phyloP scores from a whole-genome alignment of 352 stramenopile species.

The Pythium monospermum region DNA sequence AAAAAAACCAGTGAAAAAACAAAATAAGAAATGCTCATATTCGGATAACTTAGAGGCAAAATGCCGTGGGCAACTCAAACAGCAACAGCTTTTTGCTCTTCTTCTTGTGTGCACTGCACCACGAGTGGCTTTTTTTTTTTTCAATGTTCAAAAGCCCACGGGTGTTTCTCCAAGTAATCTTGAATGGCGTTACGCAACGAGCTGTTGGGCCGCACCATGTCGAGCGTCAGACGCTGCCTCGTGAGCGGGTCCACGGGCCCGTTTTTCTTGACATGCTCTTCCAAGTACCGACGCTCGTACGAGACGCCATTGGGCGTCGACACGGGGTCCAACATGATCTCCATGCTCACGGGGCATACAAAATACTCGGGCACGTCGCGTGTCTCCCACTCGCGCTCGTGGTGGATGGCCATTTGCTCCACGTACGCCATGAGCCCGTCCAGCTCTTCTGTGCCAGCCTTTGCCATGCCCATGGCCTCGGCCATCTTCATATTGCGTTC shows the following conservation, averaged over 20 bases:
- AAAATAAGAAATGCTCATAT: neutral
- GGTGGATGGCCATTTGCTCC: conserved; percentile 40
- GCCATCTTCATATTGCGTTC: conserved; percentile 12
- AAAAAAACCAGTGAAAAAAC: too few relatives aligned
- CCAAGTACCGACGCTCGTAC: conserved; percentile 65
- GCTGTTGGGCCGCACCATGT: conserved; percentile 73
- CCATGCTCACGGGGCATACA: conserved; percentile 78
- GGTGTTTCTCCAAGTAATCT: conserved; percentile 66
- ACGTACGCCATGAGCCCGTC: conserved; percentile 60
- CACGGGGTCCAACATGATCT: conserved; percentile 76
- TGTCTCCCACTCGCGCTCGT: conserved; percentile 44
- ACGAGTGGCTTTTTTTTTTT: neutral
- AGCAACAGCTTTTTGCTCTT: neutral
- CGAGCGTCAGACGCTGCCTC: conserved; percentile 48
- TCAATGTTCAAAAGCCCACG: conserved; percentile 70
- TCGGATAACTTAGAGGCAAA: neutral
- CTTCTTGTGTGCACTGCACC: neutral
- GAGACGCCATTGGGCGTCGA: conserved; percentile 76
- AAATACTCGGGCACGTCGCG: conserved; percentile 74
- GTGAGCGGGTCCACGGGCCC: conserved; percentile 69
- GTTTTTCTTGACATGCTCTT: conserved; percentile 65
- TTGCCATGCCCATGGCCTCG: conserved; percentile 1
- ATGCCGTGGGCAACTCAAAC: neutral
- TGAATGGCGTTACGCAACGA: conserved; percentile 64
- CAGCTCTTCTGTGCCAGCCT: conserved; percentile 18